Evolutionary conservation across 2,329 filamentous ascomycete species (phyloP), one percentile per base, ranked within the genome.

Genomic region (Emydomyces testavorans): DNA sequence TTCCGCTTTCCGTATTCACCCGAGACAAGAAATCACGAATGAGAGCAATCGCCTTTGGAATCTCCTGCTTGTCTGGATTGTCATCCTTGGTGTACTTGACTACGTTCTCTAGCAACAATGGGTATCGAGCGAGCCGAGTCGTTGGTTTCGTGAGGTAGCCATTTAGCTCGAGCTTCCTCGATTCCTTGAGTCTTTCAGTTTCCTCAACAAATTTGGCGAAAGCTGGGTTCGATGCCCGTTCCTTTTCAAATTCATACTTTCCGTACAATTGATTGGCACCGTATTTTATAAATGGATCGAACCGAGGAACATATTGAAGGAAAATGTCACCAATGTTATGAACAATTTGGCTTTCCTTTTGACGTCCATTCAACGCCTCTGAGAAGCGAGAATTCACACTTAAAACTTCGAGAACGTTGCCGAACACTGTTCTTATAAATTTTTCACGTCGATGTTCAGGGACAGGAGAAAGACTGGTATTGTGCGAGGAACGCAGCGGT

Each of bases 81-180:
- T 82, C 88, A 46, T 90, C 85, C 40, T 89, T 83, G 0, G 90
- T 95, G 62, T 90, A 85, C 63, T 96, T 98, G 54, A 88, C 69
- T 31, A 96, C 86, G 54, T 89, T 88, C 57, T 96, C 92, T 13
- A 98, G 73, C 10, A 98, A 73, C 31, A 98, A 72, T 3, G 92
- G 92, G 64, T 98, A 98, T 65, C 92, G 80, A 35, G 92, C 92
- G 59, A 98, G 71, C 71, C 92, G 80, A 15, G 92, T 98, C 1
- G 92, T 98, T 1, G 92, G 92, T 66, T 98, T 98, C 6, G 92
- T 98, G 45, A 98, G 73, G 62, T 98, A 98, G 57, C 92, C 92
- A 64, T 98, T 98, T 50, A 98, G 73, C 66, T 98, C 92, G 39
- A 98, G 74, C 68, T 98, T 98, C 54, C 92, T 79, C 4, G 90